phyloP scores from a whole-genome alignment of 2,329 filamentous ascomycete species.

The Stemphylium vesicarium region DNA sequence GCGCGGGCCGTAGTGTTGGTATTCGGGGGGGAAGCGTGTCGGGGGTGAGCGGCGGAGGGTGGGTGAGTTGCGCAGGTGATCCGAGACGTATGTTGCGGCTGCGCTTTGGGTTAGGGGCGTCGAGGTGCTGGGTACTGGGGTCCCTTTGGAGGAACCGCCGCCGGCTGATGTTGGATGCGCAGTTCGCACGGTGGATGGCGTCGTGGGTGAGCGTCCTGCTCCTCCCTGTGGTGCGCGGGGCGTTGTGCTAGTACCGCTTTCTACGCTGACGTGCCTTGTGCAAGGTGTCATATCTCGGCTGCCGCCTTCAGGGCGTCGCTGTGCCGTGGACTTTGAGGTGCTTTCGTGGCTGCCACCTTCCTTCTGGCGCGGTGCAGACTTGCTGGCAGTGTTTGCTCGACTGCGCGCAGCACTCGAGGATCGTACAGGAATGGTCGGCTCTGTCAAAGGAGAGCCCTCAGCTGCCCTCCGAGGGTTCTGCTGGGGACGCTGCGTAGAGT shows the following conservation, averaged over 20 bases:
- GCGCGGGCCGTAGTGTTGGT: slow-evolving; percentile 12
- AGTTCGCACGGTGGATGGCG: slow-evolving; percentile 43
- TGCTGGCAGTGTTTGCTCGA: slow-evolving; percentile 38
- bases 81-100: slow-evolving; percentile 35
- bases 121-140: slow-evolving; percentile 31
- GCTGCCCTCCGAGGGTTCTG: slow-evolving; percentile 33
- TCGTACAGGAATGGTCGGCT: slow-evolving; percentile 27
- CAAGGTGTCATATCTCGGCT: slow-evolving; percentile 45
- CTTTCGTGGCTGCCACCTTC: slow-evolving; percentile 32
- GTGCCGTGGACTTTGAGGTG: slow-evolving; percentile 34
- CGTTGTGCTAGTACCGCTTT: slow-evolving; percentile 42
- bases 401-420: slow-evolving; percentile 30
- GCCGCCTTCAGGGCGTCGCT: slow-evolving; percentile 31
- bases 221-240: slow-evolving; percentile 40
- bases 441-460: slow-evolving; percentile 34
- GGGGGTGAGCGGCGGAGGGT: slow-evolving; percentile 42
- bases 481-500: slow-evolving; percentile 29
- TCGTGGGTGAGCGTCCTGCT: slow-evolving; percentile 39
- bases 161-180: slow-evolving; percentile 35
- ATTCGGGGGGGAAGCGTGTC: slow-evolving; percentile 30
- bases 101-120: slow-evolving; percentile 39
- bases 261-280: slow-evolving; percentile 35
- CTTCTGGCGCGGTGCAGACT: slow-evolving; percentile 29
- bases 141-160: slow-evolving; percentile 37
- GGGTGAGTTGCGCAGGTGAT: slow-evolving; percentile 37